Evolutionary conservation across 345 rosid species (phyloP), one percentile per base, ranked within the genome.

Genomic region (Viola odorata): DNA sequence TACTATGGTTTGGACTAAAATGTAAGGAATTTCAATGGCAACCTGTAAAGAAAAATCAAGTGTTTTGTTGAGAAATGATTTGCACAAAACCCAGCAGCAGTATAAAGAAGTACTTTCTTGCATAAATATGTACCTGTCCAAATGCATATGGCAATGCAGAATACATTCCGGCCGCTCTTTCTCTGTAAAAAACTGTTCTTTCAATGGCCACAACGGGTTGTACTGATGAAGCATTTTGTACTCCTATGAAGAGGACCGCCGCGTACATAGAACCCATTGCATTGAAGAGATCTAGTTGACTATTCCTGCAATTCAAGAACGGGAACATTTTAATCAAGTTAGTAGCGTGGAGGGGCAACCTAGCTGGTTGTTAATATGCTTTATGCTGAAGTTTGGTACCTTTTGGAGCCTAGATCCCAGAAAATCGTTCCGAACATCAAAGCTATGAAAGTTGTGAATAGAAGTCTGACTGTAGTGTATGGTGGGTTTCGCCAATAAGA

Each of bases 111-210:
- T 2, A 2, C 32, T 23, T 23, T 23, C 32, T 23, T 23, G 32
- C 32, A 23, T 23, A 0, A 23, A 23, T 23, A 23, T 23, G 38
- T 75, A 86, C 89, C 79, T 84, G 94, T 15, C 74, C 89, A 39
- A 84, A 82, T 32, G 94, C 94, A 61, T 86, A 86, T 15, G 94
- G 83, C 61, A 86, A 44, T 36, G 84, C 84, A n/a, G 89, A 86
- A 61, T 86, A 86, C 87, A 86, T 80, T 57, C 89, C 85, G 6
- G 94, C 87, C 23, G 85, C 87, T 63, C 84, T 80, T 74, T 86
- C 89, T 60, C 94, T 72, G 55, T 86, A 86, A 64, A 82, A 86
- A 3, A 86, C 87, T 2, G 87, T 86, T 63, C 89, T 78, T 62
- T 86, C 94, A 6, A 84, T 66, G 0, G 81, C 79, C 37, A 86